A percentile compares a stretch with the other conserved stretches of the same genome.
Conservation (phyloP, 2,329 filamentous ascomycete genomes). For the Ambrosiella xylebori region DNA sequence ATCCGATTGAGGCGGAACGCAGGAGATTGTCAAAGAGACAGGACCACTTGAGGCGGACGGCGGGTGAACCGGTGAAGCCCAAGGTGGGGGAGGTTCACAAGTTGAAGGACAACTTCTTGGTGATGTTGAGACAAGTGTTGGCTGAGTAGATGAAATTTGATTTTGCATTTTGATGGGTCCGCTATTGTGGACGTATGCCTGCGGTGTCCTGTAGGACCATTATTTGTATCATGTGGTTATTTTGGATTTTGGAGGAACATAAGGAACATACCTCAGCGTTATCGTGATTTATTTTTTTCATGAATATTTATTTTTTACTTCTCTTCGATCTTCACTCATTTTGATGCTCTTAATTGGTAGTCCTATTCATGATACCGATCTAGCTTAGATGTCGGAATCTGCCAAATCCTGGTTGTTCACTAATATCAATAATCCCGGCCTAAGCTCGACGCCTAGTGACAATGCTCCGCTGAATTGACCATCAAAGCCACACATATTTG, state of each 20-base stretch:
- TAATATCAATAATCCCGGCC: background rate
- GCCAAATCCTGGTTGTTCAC: background rate
- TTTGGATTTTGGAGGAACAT: background rate
- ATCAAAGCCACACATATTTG: background rate
- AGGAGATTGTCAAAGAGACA: slow-evolving; percentile 59
- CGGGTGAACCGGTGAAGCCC: slow-evolving; percentile 73
- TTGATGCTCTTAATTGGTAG: background rate
- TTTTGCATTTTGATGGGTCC: background rate
- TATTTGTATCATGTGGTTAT: background rate
- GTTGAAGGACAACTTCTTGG: slow-evolving; percentile 60
- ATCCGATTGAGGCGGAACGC: slow-evolving; percentile 77
- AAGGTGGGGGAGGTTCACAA: slow-evolving; percentile 63
- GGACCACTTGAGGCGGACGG: slow-evolving; percentile 61
- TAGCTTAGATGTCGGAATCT: background rate
- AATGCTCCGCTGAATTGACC: background rate
- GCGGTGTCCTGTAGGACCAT: background rate
- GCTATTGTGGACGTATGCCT: no score
- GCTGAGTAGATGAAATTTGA: slow-evolving; percentile 39
- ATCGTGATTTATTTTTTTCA: background rate
- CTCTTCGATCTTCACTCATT: background rate
- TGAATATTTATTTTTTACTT: background rate
- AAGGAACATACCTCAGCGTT: background rate
- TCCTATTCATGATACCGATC: background rate
- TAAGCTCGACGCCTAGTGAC: background rate
- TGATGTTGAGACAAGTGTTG: slow-evolving; percentile 66